Percentiles rank a stretch among this genome's conserved stretches.
Conservation (phyloP, 2,329 filamentous ascomycete species). For the Setomelanomma holmii region DNA sequence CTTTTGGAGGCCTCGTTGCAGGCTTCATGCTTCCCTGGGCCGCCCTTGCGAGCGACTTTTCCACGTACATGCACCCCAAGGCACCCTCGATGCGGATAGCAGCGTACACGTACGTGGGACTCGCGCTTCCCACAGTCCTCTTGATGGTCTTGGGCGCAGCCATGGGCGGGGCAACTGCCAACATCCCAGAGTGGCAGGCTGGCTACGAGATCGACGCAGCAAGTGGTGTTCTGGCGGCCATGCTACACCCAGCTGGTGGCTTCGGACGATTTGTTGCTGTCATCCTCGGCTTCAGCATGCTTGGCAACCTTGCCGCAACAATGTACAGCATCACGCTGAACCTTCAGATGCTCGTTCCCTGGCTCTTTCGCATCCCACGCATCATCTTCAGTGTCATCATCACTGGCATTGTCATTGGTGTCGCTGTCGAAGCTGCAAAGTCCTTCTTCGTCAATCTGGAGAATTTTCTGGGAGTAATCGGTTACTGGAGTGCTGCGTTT, state of each 20-base stretch:
- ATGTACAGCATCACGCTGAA: conserved; percentile 70
- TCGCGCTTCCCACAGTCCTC: conserved; percentile 62
- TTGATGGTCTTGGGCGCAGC: conserved; percentile 70
- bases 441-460: conserved; percentile 64
- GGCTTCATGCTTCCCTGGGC: conserved; percentile 70
- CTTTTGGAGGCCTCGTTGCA: conserved; percentile 67
- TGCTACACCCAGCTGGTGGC: conserved; percentile 64
- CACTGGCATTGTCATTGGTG: conserved; percentile 66
- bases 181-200: conserved; percentile 61
- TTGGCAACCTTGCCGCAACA: conserved; percentile 67
- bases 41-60: conserved; percentile 65
- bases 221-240: conserved; percentile 66
- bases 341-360: conserved; percentile 68
- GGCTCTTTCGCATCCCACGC: conserved; percentile 63
- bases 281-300: conserved; percentile 59
- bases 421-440: conserved; percentile 62
- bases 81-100: conserved; percentile 61
- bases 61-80: conserved; percentile 66
- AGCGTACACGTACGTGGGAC: conserved; percentile 64
- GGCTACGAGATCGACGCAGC: conserved; percentile 62
- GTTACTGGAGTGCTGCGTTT: conserved; percentile 47
- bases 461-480: conserved; percentile 46
- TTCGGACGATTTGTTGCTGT: conserved; percentile 70
- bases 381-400: conserved; percentile 65
- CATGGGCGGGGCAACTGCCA: conserved; percentile 66